Base-by-base conservation (phyloP, 345 rosid genomes). In the Hypericum androsaemum region DNA sequence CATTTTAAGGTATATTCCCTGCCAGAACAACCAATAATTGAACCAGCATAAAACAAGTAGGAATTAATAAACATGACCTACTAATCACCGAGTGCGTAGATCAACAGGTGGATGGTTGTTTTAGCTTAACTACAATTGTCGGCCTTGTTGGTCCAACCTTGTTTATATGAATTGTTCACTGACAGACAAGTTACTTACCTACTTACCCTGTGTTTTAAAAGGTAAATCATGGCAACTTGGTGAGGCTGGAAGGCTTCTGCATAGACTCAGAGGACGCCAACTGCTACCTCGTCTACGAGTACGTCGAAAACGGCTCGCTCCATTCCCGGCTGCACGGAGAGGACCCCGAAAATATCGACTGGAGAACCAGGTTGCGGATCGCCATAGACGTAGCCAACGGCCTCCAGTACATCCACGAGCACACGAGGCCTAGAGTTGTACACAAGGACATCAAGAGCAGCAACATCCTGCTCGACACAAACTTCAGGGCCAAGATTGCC, bases 191-290 rank as follows among this genome's bases (percentile, higher is more conserved):
- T 17, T 44, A n/a, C 1, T 58, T 59, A 35, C 6, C 16, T 12
- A 46, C 8, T 36, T 53, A 39, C 41, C 41, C 53, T 54, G 12
- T 36, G 38, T 22, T 66, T n/a, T 52, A 54, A 46, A 16, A 80
- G 92, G 84, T 83, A 52, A 83, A 83, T 67, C 92, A 80, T 64
- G 84, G 87, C 50, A 83, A 76, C 57, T 65, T 80, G 53, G 87
- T 83, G 73, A 78, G 60, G 78, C 64, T 83, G 49, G 87, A 80
- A 28, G 92, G 92, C 12, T 83, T 83, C 64, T 78, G 84, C 71
- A 71, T 80, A 42, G 79, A 78, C 53, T 68, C 74, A 6, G 77
- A 72, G 38, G 81, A 80, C 36, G 77, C 54, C 7, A 76, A 64
- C 58, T 83, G 87, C 77, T 78, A 78, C 55, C 68, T 83, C 55